Evolutionary conservation across 306 rosid genomes (phyloP).

Genomic region (Trifolium repens): DNA sequence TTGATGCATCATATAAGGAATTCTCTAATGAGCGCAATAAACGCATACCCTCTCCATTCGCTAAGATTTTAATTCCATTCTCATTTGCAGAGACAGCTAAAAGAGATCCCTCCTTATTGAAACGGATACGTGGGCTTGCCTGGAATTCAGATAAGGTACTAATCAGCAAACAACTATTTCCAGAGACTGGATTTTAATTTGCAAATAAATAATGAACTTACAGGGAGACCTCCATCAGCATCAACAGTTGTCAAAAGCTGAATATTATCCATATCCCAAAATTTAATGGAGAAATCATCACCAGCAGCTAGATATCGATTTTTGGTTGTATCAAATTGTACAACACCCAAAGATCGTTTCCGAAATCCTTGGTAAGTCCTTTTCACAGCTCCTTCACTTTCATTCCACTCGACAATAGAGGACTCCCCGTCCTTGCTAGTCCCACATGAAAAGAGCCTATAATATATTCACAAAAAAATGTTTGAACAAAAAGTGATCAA

Average conservation of each 20-base stretch:
- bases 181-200: constrained; percentile 22
- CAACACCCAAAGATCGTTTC: constrained; percentile 26
- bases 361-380: constrained; percentile 54
- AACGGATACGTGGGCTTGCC: constrained; percentile 98
- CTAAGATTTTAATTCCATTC: constrained; percentile 89
- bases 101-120: constrained; percentile 90
- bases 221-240: constrained; percentile 97
- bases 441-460: constrained; percentile 94
- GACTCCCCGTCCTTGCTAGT: constrained; percentile 95
- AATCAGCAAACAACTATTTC: constrained; percentile 40
- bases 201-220: constrained; percentile 50
- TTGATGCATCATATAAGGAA: constrained; percentile 74
- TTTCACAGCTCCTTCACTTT: constrained; percentile 96
- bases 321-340: constrained; percentile 46
- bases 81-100: constrained; percentile 95
- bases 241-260: constrained; percentile 88
- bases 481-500: constrained; percentile 21
- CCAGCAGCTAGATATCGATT: constrained; percentile 93
- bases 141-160: constrained; percentile 47
- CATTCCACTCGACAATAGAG: constrained; percentile 96
- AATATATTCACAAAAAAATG: constrained; percentile 27
- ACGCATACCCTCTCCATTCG: constrained; percentile 77
- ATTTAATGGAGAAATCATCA: constrained; percentile 93
- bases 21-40: constrained; percentile 67
- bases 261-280: constrained; percentile 96